Evolutionary conservation across 2,329 filamentous ascomycete genomes (phyloP).

Genomic region (Trichoderma koningiopsis): DNA sequence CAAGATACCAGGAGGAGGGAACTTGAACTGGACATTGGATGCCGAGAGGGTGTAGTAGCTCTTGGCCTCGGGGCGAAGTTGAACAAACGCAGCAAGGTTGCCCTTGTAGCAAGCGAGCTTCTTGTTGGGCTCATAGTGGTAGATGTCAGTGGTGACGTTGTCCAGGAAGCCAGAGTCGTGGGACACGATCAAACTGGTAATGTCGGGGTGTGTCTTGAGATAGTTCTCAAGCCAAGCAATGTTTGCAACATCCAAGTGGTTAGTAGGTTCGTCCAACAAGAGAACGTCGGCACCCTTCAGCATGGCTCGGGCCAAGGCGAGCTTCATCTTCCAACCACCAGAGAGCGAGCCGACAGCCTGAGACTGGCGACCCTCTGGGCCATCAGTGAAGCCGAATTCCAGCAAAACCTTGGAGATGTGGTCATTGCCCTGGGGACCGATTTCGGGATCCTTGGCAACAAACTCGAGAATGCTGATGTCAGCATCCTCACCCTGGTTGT

Average conservation of each 20-base stretch:
- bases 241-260: slow-evolving; percentile 95
- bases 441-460: slow-evolving; percentile 83
- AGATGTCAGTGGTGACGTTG: slow-evolving; percentile 97
- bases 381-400: slow-evolving; percentile 91
- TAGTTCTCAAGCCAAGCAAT: slow-evolving; percentile 96
- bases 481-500: slow-evolving; percentile 97
- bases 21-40: slow-evolving; percentile 92
- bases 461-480: slow-evolving; percentile 96
- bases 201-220: slow-evolving; percentile 91
- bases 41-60: slow-evolving; percentile 96
- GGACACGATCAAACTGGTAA: slow-evolving; percentile 95
- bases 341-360: slow-evolving; percentile 93
- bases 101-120: slow-evolving; percentile 87
- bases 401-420: slow-evolving; percentile 81
- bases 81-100: slow-evolving; percentile 81
- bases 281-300: slow-evolving; percentile 95
- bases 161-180: slow-evolving; percentile 98
- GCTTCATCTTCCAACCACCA: slow-evolving; percentile 99
- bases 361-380: slow-evolving; percentile 83
- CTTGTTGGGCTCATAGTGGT: slow-evolving; percentile 95
- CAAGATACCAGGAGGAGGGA: slow-evolving; percentile 91
- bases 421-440: slow-evolving; percentile 75
- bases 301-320: slow-evolving; percentile 94
- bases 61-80: slow-evolving; percentile 89
- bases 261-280: slow-evolving; percentile 96